Base-by-base conservation (phyloP, 2,329 filamentous ascomycete species). In the Ophiocordyceps robertsii region DNA sequence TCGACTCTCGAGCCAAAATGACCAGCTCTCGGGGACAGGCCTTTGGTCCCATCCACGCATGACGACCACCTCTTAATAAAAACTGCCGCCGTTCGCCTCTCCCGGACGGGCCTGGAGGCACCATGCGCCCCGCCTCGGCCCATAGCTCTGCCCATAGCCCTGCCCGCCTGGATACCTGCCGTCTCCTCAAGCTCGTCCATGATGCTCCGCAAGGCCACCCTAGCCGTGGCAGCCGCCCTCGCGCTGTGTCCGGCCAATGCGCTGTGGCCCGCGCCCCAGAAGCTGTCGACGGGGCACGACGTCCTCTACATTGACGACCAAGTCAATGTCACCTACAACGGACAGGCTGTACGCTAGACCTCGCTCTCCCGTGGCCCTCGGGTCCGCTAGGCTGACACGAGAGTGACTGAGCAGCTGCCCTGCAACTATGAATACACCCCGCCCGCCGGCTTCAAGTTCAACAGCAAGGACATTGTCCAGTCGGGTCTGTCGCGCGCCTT, bases 401-500 rank as follows among this genome's bases (percentile, higher is more conserved):
- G 56, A 35, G 46, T 54, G 44, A 49, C 30, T 7, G 21, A 27
- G n/a, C 4, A 46, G 72, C 60, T 77, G 44, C 55, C 63, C 32
- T 72, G 71, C 56, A 62, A 60, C 19, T 60, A 63, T 48, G 65
- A 65, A 43, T 71, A 69, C 53, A 56, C 58, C 40, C 64, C 69
- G 11, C 44, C 54, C 27, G 45, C 56, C 19, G 60, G 65, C 13
- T 43, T 59, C 41, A 55, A 60, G 16, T 64, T 72, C 46, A 64
- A 54, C 52, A 74, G 70, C 61, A 64, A 66, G 51, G 63, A 72
- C 16, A 68, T 81, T 24, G 72, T 81, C 40, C 64, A 69, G 50
- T 69, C 64, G 24, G 77, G 66, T 29, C 63, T 81, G 17, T 67
- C 69, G n/a, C 72, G 82, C 38, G 70, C 81, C 10, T 65, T 80